Conservation (phyloP, 371 early-diverging fungal species). For the Dichotomocladium elegans region DNA sequence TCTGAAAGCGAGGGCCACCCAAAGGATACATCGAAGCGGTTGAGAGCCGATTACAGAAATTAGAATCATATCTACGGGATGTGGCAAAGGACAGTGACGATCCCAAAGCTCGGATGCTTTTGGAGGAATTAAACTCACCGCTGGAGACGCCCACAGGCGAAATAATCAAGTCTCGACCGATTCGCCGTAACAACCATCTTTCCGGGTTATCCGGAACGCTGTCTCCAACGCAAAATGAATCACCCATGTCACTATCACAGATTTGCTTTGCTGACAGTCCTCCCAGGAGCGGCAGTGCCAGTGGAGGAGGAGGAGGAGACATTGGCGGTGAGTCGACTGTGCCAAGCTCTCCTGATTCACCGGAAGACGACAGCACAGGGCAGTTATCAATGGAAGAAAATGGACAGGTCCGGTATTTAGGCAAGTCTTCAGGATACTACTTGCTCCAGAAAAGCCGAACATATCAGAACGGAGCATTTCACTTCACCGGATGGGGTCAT, state of each 20-base stretch:
- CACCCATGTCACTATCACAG: neutral
- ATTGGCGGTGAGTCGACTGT: neutral
- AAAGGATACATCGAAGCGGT: constrained; percentile 76
- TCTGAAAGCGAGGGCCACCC: constrained; percentile 56
- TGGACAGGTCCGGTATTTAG: constrained; percentile 44
- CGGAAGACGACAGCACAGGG: constrained; percentile 26
- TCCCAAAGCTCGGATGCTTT: constrained; percentile 44
- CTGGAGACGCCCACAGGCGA: constrained; percentile 42
- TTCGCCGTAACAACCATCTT: constrained; percentile 13
- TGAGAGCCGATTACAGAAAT: constrained; percentile 59
- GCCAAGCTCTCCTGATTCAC: constrained; percentile 6
- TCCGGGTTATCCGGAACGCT: no score
- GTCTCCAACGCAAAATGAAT: constrained; percentile 15
- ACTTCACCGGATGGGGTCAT: constrained; percentile 31
- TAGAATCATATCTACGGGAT: constrained; percentile 57
- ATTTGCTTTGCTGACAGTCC: neutral
- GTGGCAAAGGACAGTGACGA: constrained; percentile 46
- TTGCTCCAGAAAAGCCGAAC: constrained; percentile 40
- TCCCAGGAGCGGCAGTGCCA: no score
- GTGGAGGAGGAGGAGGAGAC: no score
- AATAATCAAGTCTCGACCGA: constrained; percentile 38
- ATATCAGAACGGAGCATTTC: constrained; percentile 42
- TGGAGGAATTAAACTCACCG: constrained; percentile 55
- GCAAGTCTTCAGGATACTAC: constrained; percentile 47
- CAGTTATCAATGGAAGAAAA: constrained; percentile 44